A percentile compares a stretch with the other conserved stretches of the same genome.
These are phyloP conservation scores for Solanum piurae DNA, from an alignment of 257 asterid genomes.

Conservation along the genomic window DNA sequence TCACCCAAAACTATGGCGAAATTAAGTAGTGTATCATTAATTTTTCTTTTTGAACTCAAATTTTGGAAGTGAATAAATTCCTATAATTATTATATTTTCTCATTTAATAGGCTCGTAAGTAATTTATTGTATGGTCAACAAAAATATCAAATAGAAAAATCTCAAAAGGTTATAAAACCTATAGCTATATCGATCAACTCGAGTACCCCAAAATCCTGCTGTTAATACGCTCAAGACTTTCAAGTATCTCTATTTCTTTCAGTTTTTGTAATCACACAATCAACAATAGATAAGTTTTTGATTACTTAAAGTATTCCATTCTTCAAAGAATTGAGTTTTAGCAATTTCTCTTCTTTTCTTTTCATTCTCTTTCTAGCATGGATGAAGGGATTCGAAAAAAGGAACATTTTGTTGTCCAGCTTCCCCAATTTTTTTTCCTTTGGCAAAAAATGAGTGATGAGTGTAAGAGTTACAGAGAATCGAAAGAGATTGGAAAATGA, in stretches of 20 bases:
- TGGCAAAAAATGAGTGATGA: constrained; percentile 10
- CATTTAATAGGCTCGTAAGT: background rate
- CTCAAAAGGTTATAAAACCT: background rate
- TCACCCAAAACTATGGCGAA: background rate
- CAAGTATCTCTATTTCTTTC: background rate
- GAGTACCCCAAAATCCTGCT: background rate
- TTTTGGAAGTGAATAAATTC: background rate
- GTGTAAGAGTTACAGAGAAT: constrained; percentile 13
- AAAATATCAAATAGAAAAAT: background rate
- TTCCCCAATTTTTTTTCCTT: background rate
- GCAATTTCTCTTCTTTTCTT: background rate
- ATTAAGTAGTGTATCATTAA: background rate
- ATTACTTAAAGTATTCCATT: no score
- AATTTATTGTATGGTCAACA: background rate
- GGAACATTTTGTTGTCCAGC: background rate
- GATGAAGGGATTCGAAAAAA: background rate
- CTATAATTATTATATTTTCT: background rate
- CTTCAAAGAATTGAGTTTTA: background rate
- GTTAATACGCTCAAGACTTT: background rate
- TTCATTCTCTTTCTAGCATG: background rate
- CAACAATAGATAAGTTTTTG: no score
- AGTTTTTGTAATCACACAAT: background rate
- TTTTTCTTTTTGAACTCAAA: background rate
- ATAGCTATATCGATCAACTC: background rate
- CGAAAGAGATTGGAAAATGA: constrained; percentile 14